Evolutionary conservation across 2,329 filamentous ascomycete genomes (phyloP), one percentile per base, ranked within the genome.

Genomic region (Ophiostoma triangulosporum): DNA sequence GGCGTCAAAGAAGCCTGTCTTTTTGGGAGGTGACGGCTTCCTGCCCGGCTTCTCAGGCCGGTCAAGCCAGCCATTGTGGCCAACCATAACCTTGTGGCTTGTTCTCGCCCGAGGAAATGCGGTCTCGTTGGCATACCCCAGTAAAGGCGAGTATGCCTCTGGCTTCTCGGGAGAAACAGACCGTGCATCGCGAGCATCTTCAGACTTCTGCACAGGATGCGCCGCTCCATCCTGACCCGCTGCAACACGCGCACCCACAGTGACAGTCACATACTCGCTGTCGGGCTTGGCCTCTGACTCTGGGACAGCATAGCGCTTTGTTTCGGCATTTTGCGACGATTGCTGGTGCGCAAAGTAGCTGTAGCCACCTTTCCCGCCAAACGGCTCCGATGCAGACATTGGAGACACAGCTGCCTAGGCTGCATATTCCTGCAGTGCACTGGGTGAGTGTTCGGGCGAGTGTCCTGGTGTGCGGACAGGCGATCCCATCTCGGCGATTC

Each of bases 51-150:
- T 64, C n/a, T 64, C 51, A 1, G 68, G 73, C 15, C 69, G 68
- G 60, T 79, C 76, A 2, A 80, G 68, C 77, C 77, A 81, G 22
- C 78, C 78, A 48, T 76, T 71, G 3, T 73, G 65, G 3, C 77
- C 77, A 54, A 80, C 73, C 62, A 81, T 63, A 3, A 66, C 71
- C 66, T 80, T 80, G 35, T 67, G 68, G 0, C 70, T 69, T 49
- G 64, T 71, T 2, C 71, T 68, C 12, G 66, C 66, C 11, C 24
- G 31, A 15, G 50, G 43, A 9, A 56, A 52, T 12, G 64, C 67
- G n/a, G 65, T 58, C 3, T 65, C 68, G 29, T 67, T 64, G 51
- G 74, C 70, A 50, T 72, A 71, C 0, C 71, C 63, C 6, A 67
- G 65, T 2, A 75, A 62, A 1, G 71, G 73, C 3, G 70, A 74